A percentile compares a stretch with the other conserved stretches of the same genome.
phyloP scores from a whole-genome alignment of 1,139 yeast genomes.

The Protomyces inundatus region DNA sequence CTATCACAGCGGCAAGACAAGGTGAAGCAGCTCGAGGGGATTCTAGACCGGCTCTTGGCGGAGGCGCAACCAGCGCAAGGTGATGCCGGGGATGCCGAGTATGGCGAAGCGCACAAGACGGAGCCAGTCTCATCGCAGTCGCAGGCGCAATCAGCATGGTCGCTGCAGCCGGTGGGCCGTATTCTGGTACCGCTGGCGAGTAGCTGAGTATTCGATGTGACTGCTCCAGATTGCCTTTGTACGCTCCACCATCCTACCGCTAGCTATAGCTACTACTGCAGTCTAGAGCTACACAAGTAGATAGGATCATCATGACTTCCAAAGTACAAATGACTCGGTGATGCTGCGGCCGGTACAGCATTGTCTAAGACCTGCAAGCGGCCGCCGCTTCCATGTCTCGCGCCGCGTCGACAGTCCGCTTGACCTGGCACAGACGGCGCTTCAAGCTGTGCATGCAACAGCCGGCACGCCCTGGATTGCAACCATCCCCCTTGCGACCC shows the following conservation, averaged over 20 bases:
- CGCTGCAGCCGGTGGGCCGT: not conserved
- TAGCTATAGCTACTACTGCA: too few species aligned
- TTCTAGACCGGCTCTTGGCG: not conserved
- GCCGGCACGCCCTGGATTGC: constrained; percentile 2
- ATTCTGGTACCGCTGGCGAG: not conserved
- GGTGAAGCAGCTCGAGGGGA: not conserved
- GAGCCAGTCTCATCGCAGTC: not conserved
- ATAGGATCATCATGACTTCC: too few species aligned
- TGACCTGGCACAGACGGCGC: not conserved
- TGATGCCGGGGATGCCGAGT: not conserved
- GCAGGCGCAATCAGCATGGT: not conserved
- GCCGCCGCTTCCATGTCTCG: not conserved
- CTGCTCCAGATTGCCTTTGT: not conserved
- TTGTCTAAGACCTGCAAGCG: too few species aligned
- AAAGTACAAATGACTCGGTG: too few species aligned
- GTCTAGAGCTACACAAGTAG: too few species aligned
- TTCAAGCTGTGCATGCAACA: constrained; percentile 2
- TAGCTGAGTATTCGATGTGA: not conserved
- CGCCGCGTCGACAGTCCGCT: not conserved
- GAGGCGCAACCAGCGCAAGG: not conserved
- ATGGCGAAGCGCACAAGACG: not conserved
- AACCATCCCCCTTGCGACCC: constrained; percentile 6
- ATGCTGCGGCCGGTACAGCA: too few species aligned
- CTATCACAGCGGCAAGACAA: not conserved
- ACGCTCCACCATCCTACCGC: too few species aligned